phyloP scores from a whole-genome alignment of 1,284 basidiomycete genomes.

The Peniophora sp. region DNA sequence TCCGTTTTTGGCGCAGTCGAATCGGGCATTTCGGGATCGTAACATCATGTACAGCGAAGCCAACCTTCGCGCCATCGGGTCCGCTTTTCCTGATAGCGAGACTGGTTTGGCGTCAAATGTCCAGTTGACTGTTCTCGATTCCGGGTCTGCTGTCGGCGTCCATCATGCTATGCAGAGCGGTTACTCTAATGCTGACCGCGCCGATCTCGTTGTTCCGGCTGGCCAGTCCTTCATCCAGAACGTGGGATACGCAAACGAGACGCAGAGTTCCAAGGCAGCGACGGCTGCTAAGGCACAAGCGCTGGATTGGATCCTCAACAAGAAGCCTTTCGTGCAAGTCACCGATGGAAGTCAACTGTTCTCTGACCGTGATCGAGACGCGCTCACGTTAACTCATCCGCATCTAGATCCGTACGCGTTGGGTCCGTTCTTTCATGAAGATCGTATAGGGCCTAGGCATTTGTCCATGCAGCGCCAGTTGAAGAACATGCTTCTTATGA shows the following conservation, averaged over 20 bases:
- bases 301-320: constrained; percentile 1
- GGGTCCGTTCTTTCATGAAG: constrained; percentile 3
- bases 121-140: not conserved
- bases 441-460: not conserved
- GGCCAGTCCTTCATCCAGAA: not conserved
- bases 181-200: not conserved
- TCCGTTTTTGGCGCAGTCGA: not conserved
- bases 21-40: not conserved
- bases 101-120: not conserved
- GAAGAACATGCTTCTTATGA: not conserved
- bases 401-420: constrained; percentile 6
- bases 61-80: not conserved
- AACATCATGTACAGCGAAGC: not conserved
- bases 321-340: not conserved
- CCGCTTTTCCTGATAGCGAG: not conserved
- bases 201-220: not conserved
- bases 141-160: not conserved
- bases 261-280: not conserved
- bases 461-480: constrained; percentile 1
- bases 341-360: not conserved
- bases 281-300: not conserved
- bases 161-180: not conserved
- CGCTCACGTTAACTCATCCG: constrained; percentile 3
- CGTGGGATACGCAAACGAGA: not conserved
- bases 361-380: constrained; percentile 1